phyloP scores from a whole-genome alignment of 2,329 filamentous ascomycete species.

The Aspergillus sp. region DNA sequence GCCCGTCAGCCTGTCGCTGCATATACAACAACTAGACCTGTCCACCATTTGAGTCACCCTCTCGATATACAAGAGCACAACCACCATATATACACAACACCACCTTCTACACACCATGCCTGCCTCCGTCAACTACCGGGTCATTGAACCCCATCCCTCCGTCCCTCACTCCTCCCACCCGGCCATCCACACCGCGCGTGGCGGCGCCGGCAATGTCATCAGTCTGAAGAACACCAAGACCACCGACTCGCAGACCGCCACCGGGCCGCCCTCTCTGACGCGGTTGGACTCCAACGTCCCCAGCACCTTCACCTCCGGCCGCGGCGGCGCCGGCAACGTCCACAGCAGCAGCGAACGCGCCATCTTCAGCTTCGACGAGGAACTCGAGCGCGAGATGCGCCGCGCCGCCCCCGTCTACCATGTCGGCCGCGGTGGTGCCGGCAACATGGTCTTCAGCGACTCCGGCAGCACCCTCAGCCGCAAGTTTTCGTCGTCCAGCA shows the following conservation, averaged over 20 bases:
- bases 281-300: slow-evolving; percentile 47
- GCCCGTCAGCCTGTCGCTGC: background rate
- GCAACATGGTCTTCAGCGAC: slow-evolving; percentile 46
- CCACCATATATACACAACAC: slow-evolving; percentile 9
- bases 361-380: slow-evolving; percentile 67
- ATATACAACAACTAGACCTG: background rate
- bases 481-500: slow-evolving; percentile 36
- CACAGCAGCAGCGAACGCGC: slow-evolving; percentile 52
- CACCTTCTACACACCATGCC: slow-evolving; percentile 23
- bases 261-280: slow-evolving; percentile 49
- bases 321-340: slow-evolving; percentile 57
- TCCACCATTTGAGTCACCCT: no score
- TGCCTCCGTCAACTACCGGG: slow-evolving; percentile 46
- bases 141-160: slow-evolving; percentile 62
- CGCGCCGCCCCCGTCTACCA: slow-evolving; percentile 61
- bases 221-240: slow-evolving; percentile 52
- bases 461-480: slow-evolving; percentile 25
- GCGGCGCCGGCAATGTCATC: slow-evolving; percentile 58
- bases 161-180: slow-evolving; percentile 48
- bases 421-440: slow-evolving; percentile 60
- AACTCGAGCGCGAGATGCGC: slow-evolving; percentile 57
- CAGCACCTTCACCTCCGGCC: slow-evolving; percentile 44
- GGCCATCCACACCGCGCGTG: slow-evolving; percentile 53
- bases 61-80: no score
- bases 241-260: slow-evolving; percentile 44